Evolutionary conservation across 129 eudicot species (phyloP), one percentile per base, ranked within the genome.

Genomic region (Tagetes erecta): DNA sequence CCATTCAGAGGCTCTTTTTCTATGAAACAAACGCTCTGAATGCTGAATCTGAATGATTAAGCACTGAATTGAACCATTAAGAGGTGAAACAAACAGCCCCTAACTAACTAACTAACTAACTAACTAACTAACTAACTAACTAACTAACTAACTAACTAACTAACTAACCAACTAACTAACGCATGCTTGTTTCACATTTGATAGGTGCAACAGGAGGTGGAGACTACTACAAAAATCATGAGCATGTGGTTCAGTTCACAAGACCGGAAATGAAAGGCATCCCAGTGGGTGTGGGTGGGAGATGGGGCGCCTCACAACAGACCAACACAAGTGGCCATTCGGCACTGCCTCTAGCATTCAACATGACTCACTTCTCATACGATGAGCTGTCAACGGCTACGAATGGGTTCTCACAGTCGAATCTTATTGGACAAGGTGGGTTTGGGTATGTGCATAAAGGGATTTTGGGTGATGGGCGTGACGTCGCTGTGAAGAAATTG

Each of bases 371-470:
- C 2, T 85, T 88, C 76, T 50, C 86, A 3, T 85, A 83, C 34
- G 83, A 81, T 1, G 88, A 88, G 63, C 64, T 88, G 62, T 83
- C 88, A 13, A 64, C 74, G 0, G 95, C 91, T 13, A 86, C 91
- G 4, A 34, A 6, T 37, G 87, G 88, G 82, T 88, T 88, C 45
- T 76, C 88, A 12, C 73, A 64, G 57, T 71, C 82, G 8, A 86
- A 80, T 30, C 64, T 88, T 41, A 37, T 88, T 41, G 95, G 95
- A 8, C 95, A 83, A 60, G 91, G 95, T 52, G 91, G 95, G 68
- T 86, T 88, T 4, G 91, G 95, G 37, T 84, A 52, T 4, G 91
- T 88, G 60, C 70, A 83, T 56, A 88, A 88, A 80, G 95, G 91
- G 45, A 49, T 86, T 41, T 56, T 86, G 81, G 71, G 87, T 33